Evolutionary conservation across 768 basidiomycete species (phyloP).

Genomic region (Pisolithus albus): DNA sequence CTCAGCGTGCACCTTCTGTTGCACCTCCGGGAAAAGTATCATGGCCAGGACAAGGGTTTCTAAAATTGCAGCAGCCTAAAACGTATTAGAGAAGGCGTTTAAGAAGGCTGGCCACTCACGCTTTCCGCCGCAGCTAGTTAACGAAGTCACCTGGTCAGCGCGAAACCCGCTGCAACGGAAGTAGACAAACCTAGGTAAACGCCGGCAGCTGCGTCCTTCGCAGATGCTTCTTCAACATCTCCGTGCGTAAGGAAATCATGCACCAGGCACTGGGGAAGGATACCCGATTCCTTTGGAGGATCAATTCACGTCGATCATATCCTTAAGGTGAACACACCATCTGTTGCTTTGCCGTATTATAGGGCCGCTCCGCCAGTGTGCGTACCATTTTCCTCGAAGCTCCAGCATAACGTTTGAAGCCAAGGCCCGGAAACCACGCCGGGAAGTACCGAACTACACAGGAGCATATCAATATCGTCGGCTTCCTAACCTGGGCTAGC

Average conservation of each 20-base stretch:
- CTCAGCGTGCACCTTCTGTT: conserved; percentile 19
- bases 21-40: conserved; percentile 20
- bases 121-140: conserved; percentile 14
- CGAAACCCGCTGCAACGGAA: not conserved
- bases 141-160: too few species aligned
- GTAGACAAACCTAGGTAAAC: not conserved
- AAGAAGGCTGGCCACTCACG: conserved; percentile 5
- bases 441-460: conserved; percentile 5
- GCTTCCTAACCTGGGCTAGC: not conserved
- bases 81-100: not conserved
- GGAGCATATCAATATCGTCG: too few species aligned
- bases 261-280: not conserved
- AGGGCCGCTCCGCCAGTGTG: conserved; percentile 16
- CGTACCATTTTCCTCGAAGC: not conserved
- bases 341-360: conserved; percentile 15
- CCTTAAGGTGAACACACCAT: conserved; percentile 12
- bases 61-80: conserved; percentile 13
- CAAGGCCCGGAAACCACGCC: conserved; percentile 7
- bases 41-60: conserved; percentile 22
- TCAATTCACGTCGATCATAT: not conserved
- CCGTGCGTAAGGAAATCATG: not conserved
- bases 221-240: not conserved
- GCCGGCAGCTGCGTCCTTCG: not conserved
- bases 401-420: not conserved
- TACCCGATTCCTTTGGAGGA: not conserved